Evolutionary conservation across 345 rosid genomes (phyloP), one percentile per base, ranked within the genome.

Genomic region (Combretum micranthum): DNA sequence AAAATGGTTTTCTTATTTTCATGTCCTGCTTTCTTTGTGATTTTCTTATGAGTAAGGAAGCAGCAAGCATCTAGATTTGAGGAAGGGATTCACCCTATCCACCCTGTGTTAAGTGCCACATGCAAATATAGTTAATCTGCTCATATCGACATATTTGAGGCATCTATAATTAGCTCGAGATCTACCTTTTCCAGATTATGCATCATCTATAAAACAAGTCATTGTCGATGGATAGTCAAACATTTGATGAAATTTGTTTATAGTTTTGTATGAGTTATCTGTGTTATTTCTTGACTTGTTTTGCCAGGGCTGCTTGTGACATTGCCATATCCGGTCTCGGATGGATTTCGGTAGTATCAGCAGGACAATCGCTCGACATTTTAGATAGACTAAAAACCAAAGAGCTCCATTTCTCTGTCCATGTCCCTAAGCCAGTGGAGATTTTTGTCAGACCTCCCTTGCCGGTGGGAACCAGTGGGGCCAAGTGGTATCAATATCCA

Each of bases 271-370:
- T 15, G 4, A 18, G 14, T 50, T 12, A n/a, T 12, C 18, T 15
- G 14, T 15, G 3, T 15, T 15, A 13, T 39, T 10, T 18, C 52
- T 56, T 64, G 21, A 55, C 43, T 59, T 72, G 57, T 64, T 48
- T 51, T 22, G 63, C 17, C 85, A 93, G 96, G 71, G 96, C 96
- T 42, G 94, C 86, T 17, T 76, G 84, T 58, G 99, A 93, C 59
- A 74, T 93, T 39, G 96, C 99, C n/a, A n/a, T 13, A 68, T 93
- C 99, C 0, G 99, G 99, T 23, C 77, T 88, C 32, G 99, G 99
- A 71, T 86, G 99, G 99, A 82, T 93, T 25, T 55, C 86, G 15
- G 63, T 88, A 4, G 89, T 84, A 67, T 89, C 94, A 2, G 76
- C 49, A 22, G 65, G 72, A 59, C 71, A 43, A 68, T 64, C 77